phyloP scores from a whole-genome alignment of 305 asterid species.

The Stenogyne calaminthoides region DNA sequence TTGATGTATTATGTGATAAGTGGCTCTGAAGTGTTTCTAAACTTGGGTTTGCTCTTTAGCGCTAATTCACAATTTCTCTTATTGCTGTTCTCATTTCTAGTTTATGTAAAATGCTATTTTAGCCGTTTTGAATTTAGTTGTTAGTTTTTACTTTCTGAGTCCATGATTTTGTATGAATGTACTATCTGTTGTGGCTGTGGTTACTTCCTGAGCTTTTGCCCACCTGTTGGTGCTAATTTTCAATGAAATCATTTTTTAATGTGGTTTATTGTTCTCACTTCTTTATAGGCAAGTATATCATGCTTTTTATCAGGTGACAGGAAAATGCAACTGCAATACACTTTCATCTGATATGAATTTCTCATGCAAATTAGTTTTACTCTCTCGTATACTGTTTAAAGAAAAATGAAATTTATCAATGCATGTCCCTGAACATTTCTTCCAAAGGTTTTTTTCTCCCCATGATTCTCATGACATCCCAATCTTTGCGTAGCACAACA shows the following conservation, averaged over 20 bases:
- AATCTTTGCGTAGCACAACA: neutral
- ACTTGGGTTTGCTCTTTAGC: conserved; percentile 34
- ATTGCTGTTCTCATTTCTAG: conserved; percentile 6
- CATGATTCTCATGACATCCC: neutral
- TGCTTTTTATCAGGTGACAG: neutral
- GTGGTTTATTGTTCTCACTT: neutral
- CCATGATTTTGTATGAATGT: conserved; percentile 14
- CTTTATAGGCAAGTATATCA: neutral
- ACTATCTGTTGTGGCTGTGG: conserved; percentile 18
- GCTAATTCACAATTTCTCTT: conserved; percentile 14
- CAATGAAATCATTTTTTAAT: neutral
- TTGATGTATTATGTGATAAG: conserved; percentile 60
- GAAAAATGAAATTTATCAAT: neutral
- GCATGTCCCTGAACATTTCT: neutral
- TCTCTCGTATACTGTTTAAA: neutral
- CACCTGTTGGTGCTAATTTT: conserved; percentile 3
- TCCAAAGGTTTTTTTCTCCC: neutral
- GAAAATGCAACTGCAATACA: neutral
- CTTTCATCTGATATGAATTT: neutral
- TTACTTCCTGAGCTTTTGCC: neutral
- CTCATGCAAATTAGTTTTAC: neutral
- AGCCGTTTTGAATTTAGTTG: conserved; percentile 18
- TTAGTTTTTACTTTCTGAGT: neutral
- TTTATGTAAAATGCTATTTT: conserved; percentile 29
- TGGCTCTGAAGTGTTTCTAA: conserved; percentile 42